Conservation (phyloP, 1,284 basidiomycete genomes). For the Cronartium quercuum region DNA sequence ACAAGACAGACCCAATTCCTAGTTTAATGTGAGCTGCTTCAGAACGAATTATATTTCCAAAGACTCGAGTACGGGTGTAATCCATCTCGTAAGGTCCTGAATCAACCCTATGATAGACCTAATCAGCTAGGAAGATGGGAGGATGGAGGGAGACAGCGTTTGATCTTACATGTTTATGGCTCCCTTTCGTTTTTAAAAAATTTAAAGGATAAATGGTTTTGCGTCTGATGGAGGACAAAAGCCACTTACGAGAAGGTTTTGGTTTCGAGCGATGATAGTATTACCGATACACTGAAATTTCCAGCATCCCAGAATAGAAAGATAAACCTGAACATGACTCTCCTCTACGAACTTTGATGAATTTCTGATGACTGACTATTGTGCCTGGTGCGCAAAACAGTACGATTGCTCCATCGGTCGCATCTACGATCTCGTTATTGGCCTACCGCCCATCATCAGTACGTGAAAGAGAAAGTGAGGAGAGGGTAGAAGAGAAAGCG, state of each 20-base stretch:
- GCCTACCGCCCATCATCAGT: conserved; percentile 2
- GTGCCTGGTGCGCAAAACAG: conserved; percentile 38
- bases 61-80: conserved; percentile 29
- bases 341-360: no score
- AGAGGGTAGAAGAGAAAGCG: neutral
- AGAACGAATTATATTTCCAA: conserved; percentile 29
- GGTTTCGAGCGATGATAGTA: conserved; percentile 35
- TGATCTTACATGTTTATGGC: conserved; percentile 35
- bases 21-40: conserved; percentile 34
- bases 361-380: conserved; percentile 3
- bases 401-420: conserved; percentile 36
- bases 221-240: neutral
- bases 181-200: conserved; percentile 2
- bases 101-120: conserved; percentile 25
- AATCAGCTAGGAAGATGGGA: no score
- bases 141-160: neutral
- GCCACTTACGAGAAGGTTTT: conserved; percentile 18
- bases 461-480: neutral
- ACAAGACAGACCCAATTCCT: conserved; percentile 18
- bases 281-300: conserved; percentile 27
- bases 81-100: conserved; percentile 20
- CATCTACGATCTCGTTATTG: conserved; percentile 39
- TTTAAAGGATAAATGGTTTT: neutral
- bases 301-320: neutral
- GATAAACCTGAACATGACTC: no score